Evolutionary conservation across 441 rosid genomes (phyloP), one percentile per base, ranked within the genome.

Genomic region (Adansonia rubrostipa): DNA sequence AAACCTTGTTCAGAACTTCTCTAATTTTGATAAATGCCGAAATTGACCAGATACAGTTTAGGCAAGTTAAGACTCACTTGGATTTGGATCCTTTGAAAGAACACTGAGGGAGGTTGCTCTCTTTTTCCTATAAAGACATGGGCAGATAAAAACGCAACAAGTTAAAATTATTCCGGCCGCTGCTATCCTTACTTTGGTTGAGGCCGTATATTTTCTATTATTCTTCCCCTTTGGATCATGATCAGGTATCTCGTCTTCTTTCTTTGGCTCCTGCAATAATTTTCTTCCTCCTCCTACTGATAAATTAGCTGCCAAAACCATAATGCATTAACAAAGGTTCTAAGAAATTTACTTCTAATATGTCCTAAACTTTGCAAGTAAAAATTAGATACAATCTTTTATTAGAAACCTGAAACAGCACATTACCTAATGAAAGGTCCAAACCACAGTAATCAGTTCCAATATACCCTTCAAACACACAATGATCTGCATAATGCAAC

Each of bases 91-190:
- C 85, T 85, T 93, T 2, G 87, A 77, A 73, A 88, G 89, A 83
- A 91, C 92, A 78, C 88, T 61, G 74, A 84, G 92, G 5, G 87
- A 77, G 83, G 89, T 82, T 79, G 89, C 88, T 86, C 85, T 94
- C 84, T 81, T 92, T 87, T 84, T 93, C 82, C 82, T 86, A 53
- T 85, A 85, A 79, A 92, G 74, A 80, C 99, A 92, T 45, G 96
- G 96, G 74, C 93, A 94, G 66, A 90, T 80, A 51, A 88, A 24
- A 72, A 69, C 84, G 61, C 97, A 93, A 74, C 89, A 88, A 44
- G 89, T 42, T 48, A 84, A 75, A 75, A 90, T 75, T 75, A 90
- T 53, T 79, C 94, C 99, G 67, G 89, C 78, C 68, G 85, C 96
- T 10, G 68, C 87, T 50, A 91, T 24, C 74, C 88, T 89, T 77